phyloP scores from a whole-genome alignment of 805 yeast genomes.

The Pichia californica region DNA sequence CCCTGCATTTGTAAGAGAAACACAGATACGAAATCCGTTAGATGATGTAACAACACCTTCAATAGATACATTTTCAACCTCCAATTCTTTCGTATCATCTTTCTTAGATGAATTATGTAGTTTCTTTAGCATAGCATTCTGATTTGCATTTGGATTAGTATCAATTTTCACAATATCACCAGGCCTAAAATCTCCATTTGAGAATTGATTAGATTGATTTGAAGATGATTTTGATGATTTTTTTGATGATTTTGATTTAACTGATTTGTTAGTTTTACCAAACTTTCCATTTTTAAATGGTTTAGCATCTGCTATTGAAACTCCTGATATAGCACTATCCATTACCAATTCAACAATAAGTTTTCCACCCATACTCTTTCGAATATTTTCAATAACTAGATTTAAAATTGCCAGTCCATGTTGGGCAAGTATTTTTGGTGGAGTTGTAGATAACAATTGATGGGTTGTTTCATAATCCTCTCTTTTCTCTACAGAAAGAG shows the following conservation, averaged over 20 bases:
- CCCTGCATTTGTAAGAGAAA: conserved; percentile 41
- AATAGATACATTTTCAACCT: conserved; percentile 25
- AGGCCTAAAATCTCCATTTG: conserved; percentile 40
- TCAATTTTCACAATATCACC: conserved; percentile 76
- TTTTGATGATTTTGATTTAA: neutral
- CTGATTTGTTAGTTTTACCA: neutral
- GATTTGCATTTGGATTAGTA: conserved; percentile 30
- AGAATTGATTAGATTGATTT: conserved; percentile 20
- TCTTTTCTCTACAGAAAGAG: conserved; percentile 41
- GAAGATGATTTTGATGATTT: neutral
- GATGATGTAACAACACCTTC: conserved; percentile 65
- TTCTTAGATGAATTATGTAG: conserved; percentile 28
- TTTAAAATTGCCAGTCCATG: conserved; percentile 74
- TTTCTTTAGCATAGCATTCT: conserved; percentile 16
- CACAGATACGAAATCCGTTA: conserved; percentile 37
- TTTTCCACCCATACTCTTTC: conserved; percentile 78
- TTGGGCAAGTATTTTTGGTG: conserved; percentile 61
- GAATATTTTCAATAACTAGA: conserved; percentile 49
- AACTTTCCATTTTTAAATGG: neutral
- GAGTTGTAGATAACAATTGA: conserved; percentile 36
- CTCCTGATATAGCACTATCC: conserved; percentile 27
- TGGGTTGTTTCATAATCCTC: conserved; percentile 48
- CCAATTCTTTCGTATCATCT: conserved; percentile 19
- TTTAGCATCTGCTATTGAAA: conserved; percentile 13
- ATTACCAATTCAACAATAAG: conserved; percentile 52